These are phyloP conservation scores for Aaosphaeria pasadenensis DNA, from an alignment of 2,329 filamentous ascomycete species.

Conservation along the genomic window DNA sequence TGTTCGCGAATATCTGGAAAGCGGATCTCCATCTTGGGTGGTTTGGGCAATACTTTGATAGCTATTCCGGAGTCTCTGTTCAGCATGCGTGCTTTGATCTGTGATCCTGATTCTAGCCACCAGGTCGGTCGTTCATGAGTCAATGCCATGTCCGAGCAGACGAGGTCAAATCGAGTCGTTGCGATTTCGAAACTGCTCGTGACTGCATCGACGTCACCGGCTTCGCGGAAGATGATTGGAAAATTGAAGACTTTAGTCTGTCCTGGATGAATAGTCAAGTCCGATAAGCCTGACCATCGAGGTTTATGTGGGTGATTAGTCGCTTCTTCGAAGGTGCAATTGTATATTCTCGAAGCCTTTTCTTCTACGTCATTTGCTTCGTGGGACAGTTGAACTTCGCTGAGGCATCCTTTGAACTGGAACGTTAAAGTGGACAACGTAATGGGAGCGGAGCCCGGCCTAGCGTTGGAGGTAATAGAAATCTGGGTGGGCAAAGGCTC, in stretches of 20 bases:
- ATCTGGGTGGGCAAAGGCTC: constrained; percentile 58
- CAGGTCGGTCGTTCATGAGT: constrained; percentile 24
- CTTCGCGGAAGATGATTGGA: constrained; percentile 71
- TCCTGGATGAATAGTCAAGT: constrained; percentile 65
- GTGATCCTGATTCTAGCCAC: constrained; percentile 28
- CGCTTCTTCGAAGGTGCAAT: constrained; percentile 26
- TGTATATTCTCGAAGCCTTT: constrained; percentile 12
- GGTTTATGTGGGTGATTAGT: constrained; percentile 22
- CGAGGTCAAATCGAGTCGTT: constrained; percentile 64
- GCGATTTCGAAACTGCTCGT: constrained; percentile 63
- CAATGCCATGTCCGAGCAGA: constrained; percentile 57
- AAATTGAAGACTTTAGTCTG: constrained; percentile 70
- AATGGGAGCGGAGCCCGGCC: constrained; percentile 45
- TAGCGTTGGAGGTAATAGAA: constrained; percentile 48
- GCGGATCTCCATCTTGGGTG: constrained; percentile 82
- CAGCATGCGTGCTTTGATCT: constrained; percentile 25
- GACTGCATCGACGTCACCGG: constrained; percentile 69
- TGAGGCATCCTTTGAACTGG: constrained; percentile 50
- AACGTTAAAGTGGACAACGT: constrained; percentile 48
- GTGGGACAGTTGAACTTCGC: constrained; percentile 30
- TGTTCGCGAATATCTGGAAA: constrained; percentile 62
- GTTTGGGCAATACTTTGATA: constrained; percentile 78
- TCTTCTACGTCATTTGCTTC: constrained; percentile 7
- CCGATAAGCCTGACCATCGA: constrained; percentile 54
- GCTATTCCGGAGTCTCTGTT: constrained; percentile 42